These are phyloP conservation scores for Diaporthe sp. DNA, from an alignment of 2,329 filamentous ascomycete species.

Conservation along the genomic window DNA sequence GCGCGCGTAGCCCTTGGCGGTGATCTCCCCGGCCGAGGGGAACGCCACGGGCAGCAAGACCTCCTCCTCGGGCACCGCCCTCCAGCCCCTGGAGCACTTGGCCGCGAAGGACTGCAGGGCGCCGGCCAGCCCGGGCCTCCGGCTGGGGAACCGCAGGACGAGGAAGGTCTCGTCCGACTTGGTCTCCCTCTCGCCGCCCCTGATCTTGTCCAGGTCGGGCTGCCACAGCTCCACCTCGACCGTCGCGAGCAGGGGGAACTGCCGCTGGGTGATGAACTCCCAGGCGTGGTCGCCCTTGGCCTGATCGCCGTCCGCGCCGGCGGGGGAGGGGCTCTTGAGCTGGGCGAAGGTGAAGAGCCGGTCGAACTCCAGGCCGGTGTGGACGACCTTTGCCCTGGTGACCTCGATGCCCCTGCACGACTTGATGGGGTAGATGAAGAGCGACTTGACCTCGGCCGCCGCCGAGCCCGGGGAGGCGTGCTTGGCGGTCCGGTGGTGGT, in stretches of 20 bases:
- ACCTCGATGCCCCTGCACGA: conserved; percentile 85
- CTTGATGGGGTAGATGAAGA: conserved; percentile 88
- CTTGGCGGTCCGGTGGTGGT: conserved; percentile 11
- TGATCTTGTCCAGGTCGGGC: conserved; percentile 71
- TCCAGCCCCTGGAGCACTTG: conserved; percentile 64
- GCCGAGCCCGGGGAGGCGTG: conserved; percentile 41
- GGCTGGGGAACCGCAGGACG: conserved; percentile 77
- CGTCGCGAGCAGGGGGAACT: conserved; percentile 79
- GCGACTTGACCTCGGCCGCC: conserved; percentile 64
- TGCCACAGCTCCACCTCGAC: conserved; percentile 78
- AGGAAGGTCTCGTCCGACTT: conserved; percentile 69
- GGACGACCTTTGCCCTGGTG: conserved; percentile 71
- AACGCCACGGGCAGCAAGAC: conserved; percentile 76
- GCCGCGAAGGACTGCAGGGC: conserved; percentile 60
- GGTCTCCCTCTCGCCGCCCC: conserved; percentile 61
- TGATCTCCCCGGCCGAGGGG: conserved; percentile 70
- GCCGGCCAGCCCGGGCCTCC: conserved; percentile 63
- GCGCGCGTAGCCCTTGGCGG: conserved; percentile 69
- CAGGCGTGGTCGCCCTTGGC: conserved; percentile 65
- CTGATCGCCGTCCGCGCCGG: conserved; percentile 52
- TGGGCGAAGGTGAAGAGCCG: conserved; percentile 88
- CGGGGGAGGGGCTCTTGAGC: conserved; percentile 64
- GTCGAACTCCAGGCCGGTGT: conserved; percentile 82
- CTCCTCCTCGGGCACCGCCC: conserved; percentile 71
- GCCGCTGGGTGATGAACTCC: conserved; percentile 79